These are phyloP conservation scores for Gleditsia sinensis DNA, from an alignment of 306 rosid genomes.

Conservation along the genomic window DNA sequence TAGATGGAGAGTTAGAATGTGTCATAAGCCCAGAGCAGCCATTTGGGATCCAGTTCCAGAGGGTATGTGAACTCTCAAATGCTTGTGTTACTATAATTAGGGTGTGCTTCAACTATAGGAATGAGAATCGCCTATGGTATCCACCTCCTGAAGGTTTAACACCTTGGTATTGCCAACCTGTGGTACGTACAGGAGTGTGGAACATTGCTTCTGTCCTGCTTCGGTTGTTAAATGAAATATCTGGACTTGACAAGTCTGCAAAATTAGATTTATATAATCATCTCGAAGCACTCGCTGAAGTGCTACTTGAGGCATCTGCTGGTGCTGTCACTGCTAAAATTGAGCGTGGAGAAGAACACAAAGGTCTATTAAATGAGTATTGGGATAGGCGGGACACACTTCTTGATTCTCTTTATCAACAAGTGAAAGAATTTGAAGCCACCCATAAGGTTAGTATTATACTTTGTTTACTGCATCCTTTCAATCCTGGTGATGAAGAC, in stretches of 20 bases:
- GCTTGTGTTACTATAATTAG: slow-evolving; percentile 74
- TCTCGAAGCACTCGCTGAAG: slow-evolving; percentile 78
- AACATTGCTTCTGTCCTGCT: slow-evolving; percentile 70
- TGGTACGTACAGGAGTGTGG: slow-evolving; percentile 88
- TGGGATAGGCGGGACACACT: slow-evolving; percentile 90
- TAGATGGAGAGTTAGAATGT: slow-evolving; percentile 79
- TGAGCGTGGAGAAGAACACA: slow-evolving; percentile 77
- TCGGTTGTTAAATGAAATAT: slow-evolving; percentile 68
- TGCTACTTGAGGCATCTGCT: slow-evolving; percentile 83
- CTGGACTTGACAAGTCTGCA: slow-evolving; percentile 61
- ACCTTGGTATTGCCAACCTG: slow-evolving; percentile 89
- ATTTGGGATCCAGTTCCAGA: slow-evolving; percentile 64
- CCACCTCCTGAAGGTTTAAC: slow-evolving; percentile 92
- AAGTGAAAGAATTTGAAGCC: slow-evolving; percentile 62
- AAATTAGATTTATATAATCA: slow-evolving; percentile 66
- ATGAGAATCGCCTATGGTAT: slow-evolving; percentile 86
- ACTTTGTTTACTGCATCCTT: slow-evolving; percentile 21
- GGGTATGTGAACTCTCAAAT: slow-evolving; percentile 91
- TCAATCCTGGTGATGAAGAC: slow-evolving; percentile 32
- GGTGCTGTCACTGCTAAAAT: slow-evolving; percentile 88
- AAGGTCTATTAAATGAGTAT: slow-evolving; percentile 73
- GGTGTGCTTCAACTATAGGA: slow-evolving; percentile 70
- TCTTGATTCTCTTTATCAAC: slow-evolving; percentile 69
- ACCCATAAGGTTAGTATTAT: slow-evolving; percentile 60
- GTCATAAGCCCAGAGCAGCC: slow-evolving; percentile 71